Base-by-base conservation (phyloP, 2,329 filamentous ascomycete genomes). In the Claviceps cyperi region DNA sequence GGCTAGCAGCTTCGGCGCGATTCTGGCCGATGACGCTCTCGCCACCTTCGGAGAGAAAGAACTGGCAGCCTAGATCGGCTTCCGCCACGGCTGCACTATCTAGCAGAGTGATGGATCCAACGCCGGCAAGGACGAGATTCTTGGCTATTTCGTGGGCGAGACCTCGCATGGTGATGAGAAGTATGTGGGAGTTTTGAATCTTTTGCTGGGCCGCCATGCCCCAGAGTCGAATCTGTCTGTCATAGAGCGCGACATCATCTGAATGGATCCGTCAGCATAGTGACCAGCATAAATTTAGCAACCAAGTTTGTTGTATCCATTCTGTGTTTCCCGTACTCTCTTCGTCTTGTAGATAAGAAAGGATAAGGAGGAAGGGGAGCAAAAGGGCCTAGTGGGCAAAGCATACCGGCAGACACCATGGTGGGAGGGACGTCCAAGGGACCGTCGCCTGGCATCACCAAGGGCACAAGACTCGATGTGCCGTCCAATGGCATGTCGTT, bases 161-260 rank as follows among this genome's bases (percentile, higher is more conserved):
- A 1, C 86, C 89, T 62, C 85, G 86, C 65, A 95, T 81, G 32
- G 83, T 89, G 57, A 98, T 83, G 54, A 98, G 79, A 44, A 97
- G 81, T 58, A 98, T 84, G 61, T 89, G 89, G 52, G 92, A 88
- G 52, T 78, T 85, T 58, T 91, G 87, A 51, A 98, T 89, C 63
- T 85, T 88, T 64, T 94, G 85, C 66, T 98, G 92, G 6, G 92
- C 92, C 60, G 92, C 83, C 62, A 97, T 86, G 43, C 92, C 92
- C 92, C 92, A 98, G 32, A 98, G 81, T 49, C 92, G 84, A 60
- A 98, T 96, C 66, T 98, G 92, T 47, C 92, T 83, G 69, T 98
- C 92, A 65, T 98, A 98, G 5, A 97, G 80, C 14, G 91, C 92
- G 61, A 97, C 94, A 64, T 98, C 92, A 67, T 97, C 92, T 87